These are phyloP conservation scores for Sphaerulina populicola DNA, from an alignment of 2,329 filamentous ascomycete species.

Conservation along the genomic window DNA sequence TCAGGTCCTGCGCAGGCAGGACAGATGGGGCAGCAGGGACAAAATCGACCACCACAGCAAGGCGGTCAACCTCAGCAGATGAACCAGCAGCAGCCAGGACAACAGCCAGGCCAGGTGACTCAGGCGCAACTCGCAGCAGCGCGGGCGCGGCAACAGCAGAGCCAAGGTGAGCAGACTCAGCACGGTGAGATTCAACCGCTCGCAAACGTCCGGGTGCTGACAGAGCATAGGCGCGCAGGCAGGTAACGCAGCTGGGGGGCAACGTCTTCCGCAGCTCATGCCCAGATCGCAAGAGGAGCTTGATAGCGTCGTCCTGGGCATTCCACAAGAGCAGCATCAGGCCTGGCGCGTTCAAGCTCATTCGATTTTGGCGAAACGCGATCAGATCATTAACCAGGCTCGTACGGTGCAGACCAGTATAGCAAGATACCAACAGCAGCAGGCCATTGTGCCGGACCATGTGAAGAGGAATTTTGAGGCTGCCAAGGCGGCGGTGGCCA, in stretches of 20 bases:
- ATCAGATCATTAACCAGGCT: constrained; percentile 13
- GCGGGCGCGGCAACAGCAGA: constrained; percentile 8
- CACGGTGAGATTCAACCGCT: neutral
- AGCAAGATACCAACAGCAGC: constrained; percentile 7
- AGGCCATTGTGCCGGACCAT: constrained; percentile 10
- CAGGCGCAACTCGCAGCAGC: constrained; percentile 11
- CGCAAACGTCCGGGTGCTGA: neutral
- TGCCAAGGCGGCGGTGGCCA: constrained; percentile 13
- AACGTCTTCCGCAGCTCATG: constrained; percentile 6
- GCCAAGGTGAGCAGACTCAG: constrained; percentile 8
- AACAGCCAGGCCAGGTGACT: constrained; percentile 4
- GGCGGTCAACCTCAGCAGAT: constrained; percentile 13
- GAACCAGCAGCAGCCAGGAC: constrained; percentile 3
- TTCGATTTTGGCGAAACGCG: constrained; percentile 11
- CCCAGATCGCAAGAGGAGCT: constrained; percentile 10
- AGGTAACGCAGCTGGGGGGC: constrained; percentile 3
- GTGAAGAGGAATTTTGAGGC: constrained; percentile 10
- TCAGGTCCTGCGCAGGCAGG: constrained; percentile 15
- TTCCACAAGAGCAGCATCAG: constrained; percentile 13
- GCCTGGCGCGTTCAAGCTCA: constrained; percentile 12
- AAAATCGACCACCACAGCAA: constrained; percentile 13
- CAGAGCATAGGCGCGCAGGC: constrained; percentile 1
- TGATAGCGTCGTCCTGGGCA: constrained; percentile 5
- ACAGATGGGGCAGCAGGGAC: constrained; percentile 13
- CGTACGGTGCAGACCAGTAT: constrained; percentile 9